A percentile compares a stretch with the other conserved stretches of the same genome.
These are phyloP conservation scores for Penicillium occitanis DNA, from an alignment of 2,329 filamentous ascomycete species.

Conservation along the genomic window DNA sequence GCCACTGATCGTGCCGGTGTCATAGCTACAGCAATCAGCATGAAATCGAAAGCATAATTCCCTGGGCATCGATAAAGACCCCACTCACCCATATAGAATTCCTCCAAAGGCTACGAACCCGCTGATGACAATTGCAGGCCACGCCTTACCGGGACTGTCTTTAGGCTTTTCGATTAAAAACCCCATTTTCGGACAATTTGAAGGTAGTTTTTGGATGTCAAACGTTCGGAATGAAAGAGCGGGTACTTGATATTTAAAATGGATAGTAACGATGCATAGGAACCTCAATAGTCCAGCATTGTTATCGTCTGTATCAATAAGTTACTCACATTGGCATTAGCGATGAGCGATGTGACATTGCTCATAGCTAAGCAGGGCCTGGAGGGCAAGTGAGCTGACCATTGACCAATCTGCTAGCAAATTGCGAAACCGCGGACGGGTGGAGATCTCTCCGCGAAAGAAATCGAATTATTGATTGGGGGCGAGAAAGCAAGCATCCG, in stretches of 20 bases:
- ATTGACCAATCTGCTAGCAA: not conserved
- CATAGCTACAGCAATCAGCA: constrained; percentile 12
- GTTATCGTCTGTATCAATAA: not conserved
- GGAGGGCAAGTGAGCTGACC: not conserved
- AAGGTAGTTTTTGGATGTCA: not conserved
- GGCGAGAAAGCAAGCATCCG: not conserved
- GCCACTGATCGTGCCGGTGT: constrained; percentile 20
- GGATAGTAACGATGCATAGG: not conserved
- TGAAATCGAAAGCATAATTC: not conserved
- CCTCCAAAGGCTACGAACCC: constrained; percentile 17
- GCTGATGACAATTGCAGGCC: constrained; percentile 13
- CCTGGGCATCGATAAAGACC: not conserved
- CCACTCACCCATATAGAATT: constrained; percentile 13
- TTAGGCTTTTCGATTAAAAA: constrained; percentile 11
- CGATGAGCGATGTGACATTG: not conserved
- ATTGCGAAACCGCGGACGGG: constrained; percentile 10
- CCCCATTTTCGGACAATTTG: constrained; percentile 4
- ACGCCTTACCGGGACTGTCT: constrained; percentile 10
- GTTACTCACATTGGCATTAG: not conserved
- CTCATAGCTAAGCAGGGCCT: not conserved
- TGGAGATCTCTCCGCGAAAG: constrained; percentile 1
- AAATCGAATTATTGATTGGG: not conserved
- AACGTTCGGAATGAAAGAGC: not conserved
- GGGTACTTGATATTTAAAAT: not conserved
- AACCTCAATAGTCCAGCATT: not conserved